Percentiles rank a stretch among this genome's conserved stretches.
Evolutionary conservation across 208 protist genomes (phyloP).

Genomic region (Jaenimonas drosophilae): DNA sequence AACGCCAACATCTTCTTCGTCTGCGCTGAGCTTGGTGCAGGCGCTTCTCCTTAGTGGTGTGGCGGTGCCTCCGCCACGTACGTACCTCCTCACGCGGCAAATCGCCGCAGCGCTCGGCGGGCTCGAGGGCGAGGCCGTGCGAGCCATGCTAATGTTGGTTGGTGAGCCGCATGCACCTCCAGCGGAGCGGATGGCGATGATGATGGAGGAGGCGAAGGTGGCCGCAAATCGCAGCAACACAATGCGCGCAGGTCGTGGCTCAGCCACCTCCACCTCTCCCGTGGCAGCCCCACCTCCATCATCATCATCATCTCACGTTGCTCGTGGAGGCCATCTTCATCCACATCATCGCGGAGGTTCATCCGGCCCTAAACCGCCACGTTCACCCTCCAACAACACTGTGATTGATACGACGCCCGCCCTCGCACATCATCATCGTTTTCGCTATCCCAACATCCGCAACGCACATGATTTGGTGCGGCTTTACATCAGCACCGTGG

Average conservation of each 20-base stretch:
- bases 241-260: background rate
- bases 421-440: constrained; percentile 53
- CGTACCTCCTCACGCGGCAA: constrained; percentile 52
- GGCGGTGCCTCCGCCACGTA: constrained; percentile 17
- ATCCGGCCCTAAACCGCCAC: too few species aligned
- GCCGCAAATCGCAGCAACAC: background rate
- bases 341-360: too few species aligned
- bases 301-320: too few species aligned
- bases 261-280: too few species aligned
- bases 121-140: constrained; percentile 10
- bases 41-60: too few species aligned
- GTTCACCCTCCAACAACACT: too few species aligned
- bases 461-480: constrained; percentile 38
- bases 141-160: too few species aligned
- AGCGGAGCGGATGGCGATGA: background rate
- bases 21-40: too few species aligned
- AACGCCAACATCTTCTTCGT: too few species aligned
- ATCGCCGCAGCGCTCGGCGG: constrained; percentile 36
- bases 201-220: background rate
- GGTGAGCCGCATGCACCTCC: too few species aligned
- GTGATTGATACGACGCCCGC: constrained; percentile 1
- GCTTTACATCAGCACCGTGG: constrained; percentile 47
- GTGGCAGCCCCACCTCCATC: too few species aligned
- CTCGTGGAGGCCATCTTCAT: too few species aligned
- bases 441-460: constrained; percentile 53